Evolutionary conservation across 345 rosid species (phyloP), one percentile per base, ranked within the genome.

Genomic region (Lenwebbia sp.): DNA sequence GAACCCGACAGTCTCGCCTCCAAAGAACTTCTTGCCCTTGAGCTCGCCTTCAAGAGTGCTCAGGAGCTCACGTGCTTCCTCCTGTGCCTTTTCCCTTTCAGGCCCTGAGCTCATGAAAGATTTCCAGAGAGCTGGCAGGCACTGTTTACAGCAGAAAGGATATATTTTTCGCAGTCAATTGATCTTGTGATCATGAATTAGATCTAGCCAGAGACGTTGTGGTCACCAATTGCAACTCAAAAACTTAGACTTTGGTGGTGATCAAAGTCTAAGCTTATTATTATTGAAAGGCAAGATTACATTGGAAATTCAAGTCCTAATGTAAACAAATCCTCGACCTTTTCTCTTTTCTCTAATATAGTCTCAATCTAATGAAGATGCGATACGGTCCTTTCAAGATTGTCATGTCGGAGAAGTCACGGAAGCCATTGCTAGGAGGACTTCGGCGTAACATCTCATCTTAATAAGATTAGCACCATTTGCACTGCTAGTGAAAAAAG

Each of bases 1-100:
- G 54, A 84, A n/a, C n/a, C n/a, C n/a, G n/a, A n/a, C n/a, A n/a
- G n/a, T n/a, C n/a, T n/a, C n/a, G n/a, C n/a, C n/a, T 51, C 88
- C 88, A 17, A 87, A 87, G 84, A 87, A 87, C 84, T 40, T 84
- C 86, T 82, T 84, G n/a, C 47, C 84, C 58, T 51, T 13, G 51
- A 87, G 76, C 82, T 84, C 57, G 14, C 62, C 70, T 25, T 87
- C 86, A 19, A 87, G 86, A 53, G 49, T 55, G 54, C 58, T 76
- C 40, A 84, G 82, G 84, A 25, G 17, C 22, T 62, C 78, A 1
- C 15, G 86, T 6, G 84, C 88, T 75, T 84, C 86, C 37, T 78
- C 88, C 7, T 13, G 33, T 28, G 82, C 51, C 84, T 87, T 87
- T 44, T 78, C 70, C 33, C 76, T 51, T n/a, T 84, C 86, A 33